These are phyloP conservation scores for Przewalskia tangutica DNA, from an alignment of 257 asterid genomes.

Conservation along the genomic window DNA sequence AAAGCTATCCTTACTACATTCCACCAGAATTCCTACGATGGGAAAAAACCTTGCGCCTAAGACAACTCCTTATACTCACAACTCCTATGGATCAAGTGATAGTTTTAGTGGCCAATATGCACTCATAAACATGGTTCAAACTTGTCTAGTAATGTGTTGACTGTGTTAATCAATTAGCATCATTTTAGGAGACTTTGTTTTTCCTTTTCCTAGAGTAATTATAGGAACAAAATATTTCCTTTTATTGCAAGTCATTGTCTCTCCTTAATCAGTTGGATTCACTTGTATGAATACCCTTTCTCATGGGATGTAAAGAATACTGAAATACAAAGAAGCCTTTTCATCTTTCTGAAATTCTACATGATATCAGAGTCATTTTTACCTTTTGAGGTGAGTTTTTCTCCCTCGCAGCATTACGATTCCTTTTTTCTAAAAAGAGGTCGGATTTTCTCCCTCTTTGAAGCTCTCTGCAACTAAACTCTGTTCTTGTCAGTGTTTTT, in stretches of 20 bases:
- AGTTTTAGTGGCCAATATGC: background rate
- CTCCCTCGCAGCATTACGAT: background rate
- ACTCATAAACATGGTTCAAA: background rate
- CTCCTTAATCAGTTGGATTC: background rate
- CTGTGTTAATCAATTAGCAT: background rate
- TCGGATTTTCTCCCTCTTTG: background rate
- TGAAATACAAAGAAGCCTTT: background rate
- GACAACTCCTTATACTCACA: background rate
- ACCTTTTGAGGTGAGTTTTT: background rate
- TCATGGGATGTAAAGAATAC: background rate
- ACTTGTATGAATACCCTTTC: background rate
- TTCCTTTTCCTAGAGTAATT: background rate
- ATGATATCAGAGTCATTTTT: background rate
- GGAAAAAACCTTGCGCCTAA: background rate
- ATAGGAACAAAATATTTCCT: background rate
- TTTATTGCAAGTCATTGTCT: background rate
- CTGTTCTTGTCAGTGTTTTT: background rate
- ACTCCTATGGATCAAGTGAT: background rate
- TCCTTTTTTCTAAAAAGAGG: no score
- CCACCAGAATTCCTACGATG: background rate
- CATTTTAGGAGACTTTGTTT: background rate
- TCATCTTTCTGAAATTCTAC: background rate
- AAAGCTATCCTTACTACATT: background rate
- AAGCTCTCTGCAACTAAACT: background rate
- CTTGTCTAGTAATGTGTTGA: background rate